Base-by-base conservation (phyloP, 192 early-diverging fungal genomes). In the Coemansia sp. region DNA sequence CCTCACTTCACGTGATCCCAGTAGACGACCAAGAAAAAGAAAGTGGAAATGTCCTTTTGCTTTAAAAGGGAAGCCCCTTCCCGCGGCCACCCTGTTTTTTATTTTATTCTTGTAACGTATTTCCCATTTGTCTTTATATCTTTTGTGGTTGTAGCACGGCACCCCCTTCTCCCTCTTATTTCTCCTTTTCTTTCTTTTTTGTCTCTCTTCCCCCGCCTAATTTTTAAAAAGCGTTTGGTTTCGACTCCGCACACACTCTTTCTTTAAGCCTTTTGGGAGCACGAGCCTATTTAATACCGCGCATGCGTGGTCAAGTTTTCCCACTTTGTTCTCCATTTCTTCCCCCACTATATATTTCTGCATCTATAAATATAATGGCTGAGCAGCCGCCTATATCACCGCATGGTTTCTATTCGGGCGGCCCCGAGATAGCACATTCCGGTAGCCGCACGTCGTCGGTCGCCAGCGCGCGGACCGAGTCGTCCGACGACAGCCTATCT, bases 381-480 rank as follows among this genome's bases (percentile, higher is more conserved):
- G 48, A 50, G 48, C 48, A 24, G 11, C 30, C n/a, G 8, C 18
- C n/a, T 35, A 18, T 38, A 9, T 16, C 12, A 11, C 35, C 35
- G n/a, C n/a, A n/a, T n/a, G n/a, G n/a, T n/a, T n/a, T n/a, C n/a
- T n/a, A n/a, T n/a, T n/a, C n/a, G n/a, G n/a, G n/a, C n/a, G n/a
- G n/a, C n/a, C n/a, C n/a, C n/a, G n/a, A n/a, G n/a, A n/a, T n/a
- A n/a, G n/a, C n/a, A 28, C 32, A 11, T 19, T 3, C 21, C 2
- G 21, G 35, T 21, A 47, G 56, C 21, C 56, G 56, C 30, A 58
- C 56, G 44, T 28, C 45, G 0, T 58, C 56, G 19, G 27, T 47
- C 19, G 31, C 18, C 44, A 58, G 56, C 22, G 28, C 56, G 18
- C 56, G 45, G 12, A 58, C 56, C n/a, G 56, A 58, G 30, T 29